Evolutionary conservation across 1,284 basidiomycete species (phyloP), one percentile per base, ranked within the genome.

Genomic region (Melampsora americana): DNA sequence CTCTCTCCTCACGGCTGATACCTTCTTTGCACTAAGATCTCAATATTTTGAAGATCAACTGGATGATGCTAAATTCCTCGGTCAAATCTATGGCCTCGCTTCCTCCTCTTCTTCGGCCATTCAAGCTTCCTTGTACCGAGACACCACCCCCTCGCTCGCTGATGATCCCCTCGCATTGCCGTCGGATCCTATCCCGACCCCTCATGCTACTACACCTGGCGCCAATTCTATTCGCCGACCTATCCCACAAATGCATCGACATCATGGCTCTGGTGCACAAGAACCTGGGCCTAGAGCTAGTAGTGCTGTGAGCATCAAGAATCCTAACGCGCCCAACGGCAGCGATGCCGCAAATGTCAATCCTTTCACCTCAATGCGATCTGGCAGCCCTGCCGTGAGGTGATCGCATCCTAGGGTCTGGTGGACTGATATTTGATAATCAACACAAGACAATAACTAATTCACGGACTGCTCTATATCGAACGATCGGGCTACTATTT

Each of bases 261-360:
- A 73, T 64, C 62, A 65, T 59, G 44, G 48, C 48, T n/a, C 70
- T 14, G 66, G 50, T 42, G 60, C 61, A 11, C 70, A 48, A 66
- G 70, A 73, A 59, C 61, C 62, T 7, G 70, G 70, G 48, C 70
- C 70, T 0, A 42, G 70, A 59, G 70, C 70, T 39, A 73, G 70
- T 42, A 73, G 70, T 50, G 70, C 70, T 12, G 70, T 73, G 14
- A 73, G 70, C 35, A 73, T 73, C 50, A 73, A 73, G 39, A 73
- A 73, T 50, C 70, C 70, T 46, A 73, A 73, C 23, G 70, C 70
- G 5, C 70, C 70, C 2, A 66, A 73, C n/a, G 70, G 70, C 14
- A 64, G 44, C 18, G 70, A 71, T 35, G 60, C 26, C 26, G 18
- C 60, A 5, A 20, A 44, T 16, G 18, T 53, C 50, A 71, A 71